Evolutionary conservation across 1,284 basidiomycete species (phyloP).

Genomic region (Bondarzewia mesenterica): DNA sequence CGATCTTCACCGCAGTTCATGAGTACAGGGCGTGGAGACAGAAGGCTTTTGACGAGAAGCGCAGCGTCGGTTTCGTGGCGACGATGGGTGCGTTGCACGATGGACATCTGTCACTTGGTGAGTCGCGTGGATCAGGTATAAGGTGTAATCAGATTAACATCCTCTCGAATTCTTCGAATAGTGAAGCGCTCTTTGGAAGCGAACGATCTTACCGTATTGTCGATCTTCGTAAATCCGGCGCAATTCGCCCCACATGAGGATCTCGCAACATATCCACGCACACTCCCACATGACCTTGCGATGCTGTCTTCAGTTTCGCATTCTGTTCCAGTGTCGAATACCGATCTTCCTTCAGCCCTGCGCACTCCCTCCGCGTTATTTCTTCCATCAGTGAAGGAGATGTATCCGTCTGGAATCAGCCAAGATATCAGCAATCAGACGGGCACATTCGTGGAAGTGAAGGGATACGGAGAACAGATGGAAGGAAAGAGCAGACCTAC

Average conservation of each 20-base stretch:
- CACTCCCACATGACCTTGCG: conserved; percentile 58
- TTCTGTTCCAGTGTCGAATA: conserved; percentile 5
- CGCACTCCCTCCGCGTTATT: conserved; percentile 68
- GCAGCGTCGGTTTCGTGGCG: conserved; percentile 85
- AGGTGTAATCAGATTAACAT: conserved; percentile 6
- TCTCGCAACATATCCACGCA: conserved; percentile 85
- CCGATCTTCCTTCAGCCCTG: conserved; percentile 9
- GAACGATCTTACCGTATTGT: conserved; percentile 86
- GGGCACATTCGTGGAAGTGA: conserved; percentile 89
- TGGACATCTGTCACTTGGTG: conserved; percentile 87
- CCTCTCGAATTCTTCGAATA: conserved; percentile 20
- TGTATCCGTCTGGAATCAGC: conserved; percentile 86
- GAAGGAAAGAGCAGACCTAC: conserved; percentile 79
- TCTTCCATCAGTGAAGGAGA: conserved; percentile 65
- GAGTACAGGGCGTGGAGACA: conserved; percentile 75
- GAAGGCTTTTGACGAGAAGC: conserved; percentile 46
- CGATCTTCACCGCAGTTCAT: conserved; percentile 66
- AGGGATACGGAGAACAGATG: conserved; percentile 83
- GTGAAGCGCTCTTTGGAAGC: conserved; percentile 65
- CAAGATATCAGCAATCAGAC: conserved; percentile 72
- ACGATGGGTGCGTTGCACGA: conserved; percentile 98
- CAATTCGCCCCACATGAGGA: conserved; percentile 98
- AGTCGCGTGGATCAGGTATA: conserved; percentile 13
- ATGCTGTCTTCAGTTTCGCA: conserved; percentile 30
- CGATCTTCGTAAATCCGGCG: conserved; percentile 96